phyloP scores from a whole-genome alignment of 495 filamentous ascomycete species.

The Trypethelium eluteriae region DNA sequence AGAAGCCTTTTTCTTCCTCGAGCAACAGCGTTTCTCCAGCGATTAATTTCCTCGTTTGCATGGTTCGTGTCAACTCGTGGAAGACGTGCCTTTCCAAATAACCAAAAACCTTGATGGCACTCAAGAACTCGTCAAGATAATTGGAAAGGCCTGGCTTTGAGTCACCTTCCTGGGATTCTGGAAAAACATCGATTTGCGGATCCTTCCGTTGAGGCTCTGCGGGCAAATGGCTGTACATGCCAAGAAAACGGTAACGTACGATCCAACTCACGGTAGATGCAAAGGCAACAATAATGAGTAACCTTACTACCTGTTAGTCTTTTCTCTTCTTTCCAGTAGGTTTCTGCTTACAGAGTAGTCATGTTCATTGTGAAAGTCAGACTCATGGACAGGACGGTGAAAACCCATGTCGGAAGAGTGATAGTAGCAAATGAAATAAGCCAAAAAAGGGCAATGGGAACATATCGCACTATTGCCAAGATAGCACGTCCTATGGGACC shows the following conservation, averaged over 20 bases:
- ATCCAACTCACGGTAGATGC: constrained; percentile 83
- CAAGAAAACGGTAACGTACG: constrained; percentile 85
- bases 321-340: neutral
- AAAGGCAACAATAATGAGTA: constrained; percentile 68
- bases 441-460: constrained; percentile 76
- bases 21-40: constrained; percentile 90
- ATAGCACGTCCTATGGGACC: constrained; percentile 35
- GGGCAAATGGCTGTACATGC: constrained; percentile 89
- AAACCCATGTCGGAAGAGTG: constrained; percentile 80
- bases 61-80: constrained; percentile 91
- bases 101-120: constrained; percentile 98
- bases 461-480: constrained; percentile 48
- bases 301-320: constrained; percentile 39
- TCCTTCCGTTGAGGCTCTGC: constrained; percentile 94
- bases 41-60: constrained; percentile 94
- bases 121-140: constrained; percentile 95
- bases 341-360: constrained; percentile 69
- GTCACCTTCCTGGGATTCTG: constrained; percentile 81
- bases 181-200: constrained; percentile 88
- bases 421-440: constrained; percentile 78
- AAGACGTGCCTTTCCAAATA: constrained; percentile 95
- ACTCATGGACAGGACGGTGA: constrained; percentile 90
- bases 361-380: constrained; percentile 97
- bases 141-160: constrained; percentile 85
- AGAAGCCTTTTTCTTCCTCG: constrained; percentile 97